These are phyloP conservation scores for Boletellus ananiceps DNA, from an alignment of 768 basidiomycete species.

Conservation along the genomic window DNA sequence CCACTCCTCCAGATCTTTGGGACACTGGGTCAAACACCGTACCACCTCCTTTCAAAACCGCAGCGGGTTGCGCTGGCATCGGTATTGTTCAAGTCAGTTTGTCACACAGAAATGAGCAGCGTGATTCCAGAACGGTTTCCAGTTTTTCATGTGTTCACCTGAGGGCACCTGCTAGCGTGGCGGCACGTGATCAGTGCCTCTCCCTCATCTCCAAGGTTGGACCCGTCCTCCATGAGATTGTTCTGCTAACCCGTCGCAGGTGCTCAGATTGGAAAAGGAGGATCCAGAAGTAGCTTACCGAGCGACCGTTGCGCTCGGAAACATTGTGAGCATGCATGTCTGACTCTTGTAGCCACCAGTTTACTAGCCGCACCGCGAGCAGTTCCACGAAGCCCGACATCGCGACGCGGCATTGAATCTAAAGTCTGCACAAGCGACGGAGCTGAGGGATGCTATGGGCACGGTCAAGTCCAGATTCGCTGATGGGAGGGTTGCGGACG, in stretches of 20 bases:
- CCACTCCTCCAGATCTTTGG: slow-evolving; percentile 49
- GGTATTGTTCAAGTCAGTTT: slow-evolving; percentile 79
- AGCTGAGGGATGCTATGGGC: slow-evolving; percentile 38
- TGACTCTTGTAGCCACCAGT: not conserved
- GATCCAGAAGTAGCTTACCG: slow-evolving; percentile 74
- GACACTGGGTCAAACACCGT: slow-evolving; percentile 46
- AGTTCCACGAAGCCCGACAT: slow-evolving; percentile 50
- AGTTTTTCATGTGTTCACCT: slow-evolving; percentile 65
- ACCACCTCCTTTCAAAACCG: slow-evolving; percentile 55
- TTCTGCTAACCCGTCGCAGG: slow-evolving; percentile 14
- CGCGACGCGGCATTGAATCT: slow-evolving; percentile 32
- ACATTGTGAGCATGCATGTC: slow-evolving; percentile 47
- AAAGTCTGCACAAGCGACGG: slow-evolving; percentile 34
- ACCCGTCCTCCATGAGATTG: not conserved
- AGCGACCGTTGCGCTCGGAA: slow-evolving; percentile 67
- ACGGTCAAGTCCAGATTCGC: slow-evolving; percentile 44
- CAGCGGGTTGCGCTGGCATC: slow-evolving; percentile 79
- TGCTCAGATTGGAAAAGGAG: slow-evolving; percentile 38
- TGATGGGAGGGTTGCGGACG: slow-evolving; percentile 54
- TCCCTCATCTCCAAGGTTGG: slow-evolving; percentile 44
- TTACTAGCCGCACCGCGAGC: slow-evolving; percentile 1
- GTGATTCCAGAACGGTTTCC: slow-evolving; percentile 1
- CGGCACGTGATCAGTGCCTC: slow-evolving; percentile 41
- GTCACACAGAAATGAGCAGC: not conserved
- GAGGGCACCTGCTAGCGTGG: slow-evolving; percentile 36